Evolutionary conservation across 2,329 filamentous ascomycete genomes (phyloP).

Genomic region (Fusarium protoensiforme): DNA sequence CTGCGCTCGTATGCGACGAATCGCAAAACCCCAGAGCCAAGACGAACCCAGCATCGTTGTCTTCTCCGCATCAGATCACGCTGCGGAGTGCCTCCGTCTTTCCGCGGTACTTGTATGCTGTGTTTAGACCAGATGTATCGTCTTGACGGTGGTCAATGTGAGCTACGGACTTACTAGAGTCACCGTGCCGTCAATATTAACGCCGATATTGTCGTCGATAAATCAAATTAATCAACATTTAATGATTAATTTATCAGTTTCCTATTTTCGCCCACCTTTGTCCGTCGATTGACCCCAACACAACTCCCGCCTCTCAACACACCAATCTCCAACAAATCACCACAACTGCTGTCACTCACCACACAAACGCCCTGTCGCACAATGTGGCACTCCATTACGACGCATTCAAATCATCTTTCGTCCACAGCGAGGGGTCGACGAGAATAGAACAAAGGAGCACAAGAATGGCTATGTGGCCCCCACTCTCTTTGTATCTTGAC

Average conservation of each 20-base stretch:
- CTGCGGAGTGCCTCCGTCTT: background rate
- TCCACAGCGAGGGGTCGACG: conserved; percentile 25
- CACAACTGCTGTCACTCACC: conserved; percentile 7
- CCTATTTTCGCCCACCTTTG: background rate
- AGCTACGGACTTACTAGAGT: background rate
- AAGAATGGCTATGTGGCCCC: conserved; percentile 21
- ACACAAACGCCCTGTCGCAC: conserved; percentile 26
- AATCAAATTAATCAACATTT: background rate
- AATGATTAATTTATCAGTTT: conserved; percentile 2
- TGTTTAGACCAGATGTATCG: background rate
- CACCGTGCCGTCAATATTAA: background rate
- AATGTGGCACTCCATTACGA: conserved; percentile 30
- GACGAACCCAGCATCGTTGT: background rate
- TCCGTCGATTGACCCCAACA: conserved; percentile 3
- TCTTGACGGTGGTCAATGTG: background rate
- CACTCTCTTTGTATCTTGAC: conserved; percentile 1
- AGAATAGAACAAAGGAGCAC: conserved; percentile 28
- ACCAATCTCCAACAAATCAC: conserved; percentile 9
- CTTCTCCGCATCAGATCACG: background rate
- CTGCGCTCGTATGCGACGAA: background rate
- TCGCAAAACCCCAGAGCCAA: background rate
- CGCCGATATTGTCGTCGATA: background rate
- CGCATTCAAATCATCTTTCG: conserved; percentile 29
- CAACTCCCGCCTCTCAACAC: conserved; percentile 2
- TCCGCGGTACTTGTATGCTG: background rate